Evolutionary conservation across 2,329 filamentous ascomycete species (phyloP), one percentile per base, ranked within the genome.

Genomic region (Emergomyces pasteurianus): DNA sequence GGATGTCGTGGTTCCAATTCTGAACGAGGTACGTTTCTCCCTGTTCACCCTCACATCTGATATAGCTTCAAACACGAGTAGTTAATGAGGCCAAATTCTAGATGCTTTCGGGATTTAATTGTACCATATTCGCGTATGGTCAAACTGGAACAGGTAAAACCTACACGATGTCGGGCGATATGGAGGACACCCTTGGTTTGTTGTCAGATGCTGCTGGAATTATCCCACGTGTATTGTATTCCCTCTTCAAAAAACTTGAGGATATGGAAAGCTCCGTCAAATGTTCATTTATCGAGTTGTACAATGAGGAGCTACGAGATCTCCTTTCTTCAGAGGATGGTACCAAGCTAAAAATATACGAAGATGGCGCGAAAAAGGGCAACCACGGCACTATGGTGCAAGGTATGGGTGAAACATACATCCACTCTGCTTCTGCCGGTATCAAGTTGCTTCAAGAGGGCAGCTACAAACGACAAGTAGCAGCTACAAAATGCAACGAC

Each of bases 401-500:
- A 73, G 94, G 94, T 3, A 95, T 99, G 90, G 95, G 97, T 73
- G 94, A 99, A 75, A 88, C 88, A 7, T 89, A 96, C 72, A 95
- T 99, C 69, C 89, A 89, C 70, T 88, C 80, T 65, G 92, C 94
- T 0, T 81, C 83, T 14, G 88, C 91, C 58, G 94, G 94, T 63
- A 92, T 99, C 74, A 88, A 89, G 74, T 81, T 96, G 64, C 83
- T 99, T 53, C 90, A 94, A 68, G 83, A 87, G 65, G 95, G 94
- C 64, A 96, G 91, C 73, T 82, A 94, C 76, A 95, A 92, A 75
- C 88, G 94, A 57, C 94, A 99, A 74, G 94, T 99, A n/a, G 95
- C 94, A 6, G 91, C 95, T 3, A 99, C 94, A n/a, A 97, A 97
- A 75, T 99, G 94, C 82, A 99, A 99, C 73, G 94, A 99, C 69